A percentile compares a stretch with the other conserved stretches of the same genome.
Conservation (phyloP, 768 basidiomycete genomes). For the Hygrocybe coccinea region DNA sequence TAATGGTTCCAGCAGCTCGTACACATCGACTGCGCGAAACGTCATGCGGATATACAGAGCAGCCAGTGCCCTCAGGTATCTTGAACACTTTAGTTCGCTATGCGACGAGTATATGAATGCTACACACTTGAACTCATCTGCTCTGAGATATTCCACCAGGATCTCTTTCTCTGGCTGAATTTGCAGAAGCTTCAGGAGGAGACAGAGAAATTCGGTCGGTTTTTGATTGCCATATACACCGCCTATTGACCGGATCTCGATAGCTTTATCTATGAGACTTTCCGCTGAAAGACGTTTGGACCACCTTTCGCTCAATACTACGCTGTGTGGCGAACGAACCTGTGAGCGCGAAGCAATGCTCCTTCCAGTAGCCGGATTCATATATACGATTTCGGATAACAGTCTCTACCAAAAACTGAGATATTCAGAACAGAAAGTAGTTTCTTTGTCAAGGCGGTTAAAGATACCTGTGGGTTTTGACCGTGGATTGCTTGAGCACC, state of each 20-base stretch:
- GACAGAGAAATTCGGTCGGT: conserved; percentile 89
- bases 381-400: conserved; percentile 95
- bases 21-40: conserved; percentile 84
- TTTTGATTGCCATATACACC: conserved; percentile 94
- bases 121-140: conserved; percentile 97
- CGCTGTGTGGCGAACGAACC: conserved; percentile 42
- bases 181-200: conserved; percentile 90
- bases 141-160: conserved; percentile 86
- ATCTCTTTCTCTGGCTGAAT: conserved; percentile 99
- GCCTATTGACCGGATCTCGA: conserved; percentile 75
- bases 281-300: conserved; percentile 53
- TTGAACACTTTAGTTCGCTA: conserved; percentile 26
- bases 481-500: conserved; percentile 84
- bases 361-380: conserved; percentile 94
- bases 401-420: conserved; percentile 88
- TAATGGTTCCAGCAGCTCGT: conserved; percentile 88
- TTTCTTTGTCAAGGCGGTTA: neutral
- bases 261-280: conserved; percentile 87
- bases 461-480: conserved; percentile 85
- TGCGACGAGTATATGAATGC: neutral
- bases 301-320: neutral
- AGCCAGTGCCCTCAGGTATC: conserved; percentile 90
- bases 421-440: conserved; percentile 12
- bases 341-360: conserved; percentile 96
- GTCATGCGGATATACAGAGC: conserved; percentile 95